phyloP scores from a whole-genome alignment of 306 rosid species.

The Amphicarpaea edgeworthii region DNA sequence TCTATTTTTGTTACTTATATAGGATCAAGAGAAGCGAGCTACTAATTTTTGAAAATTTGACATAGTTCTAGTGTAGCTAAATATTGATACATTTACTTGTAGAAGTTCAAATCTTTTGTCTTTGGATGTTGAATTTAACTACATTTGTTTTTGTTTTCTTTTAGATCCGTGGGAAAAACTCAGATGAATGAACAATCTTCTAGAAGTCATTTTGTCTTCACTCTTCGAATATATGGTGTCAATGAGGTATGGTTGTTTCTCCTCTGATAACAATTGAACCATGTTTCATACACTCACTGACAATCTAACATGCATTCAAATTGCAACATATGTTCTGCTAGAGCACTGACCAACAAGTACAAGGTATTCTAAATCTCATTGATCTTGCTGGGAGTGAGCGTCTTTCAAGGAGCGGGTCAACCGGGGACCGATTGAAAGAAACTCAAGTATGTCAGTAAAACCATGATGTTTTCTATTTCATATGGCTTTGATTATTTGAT shows the following conservation, averaged over 20 bases:
- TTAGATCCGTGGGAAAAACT: slow-evolving; percentile 95
- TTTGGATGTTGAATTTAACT: slow-evolving; percentile 7
- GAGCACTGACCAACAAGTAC: slow-evolving; percentile 98
- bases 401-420: slow-evolving; percentile 94
- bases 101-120: slow-evolving; percentile 19
- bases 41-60: slow-evolving; percentile 1
- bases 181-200: slow-evolving; percentile 98
- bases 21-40: slow-evolving; percentile 9
- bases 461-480: slow-evolving; percentile 16
- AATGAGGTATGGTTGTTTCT: slow-evolving; percentile 73
- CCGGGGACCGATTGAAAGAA: slow-evolving; percentile 93
- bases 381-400: slow-evolving; percentile 99
- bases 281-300: slow-evolving; percentile 1
- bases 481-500: slow-evolving; percentile 30
- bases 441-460: slow-evolving; percentile 82
- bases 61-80: neutral
- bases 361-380: slow-evolving; percentile 90
- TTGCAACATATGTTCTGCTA: slow-evolving; percentile 39
- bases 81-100: slow-evolving; percentile 14
- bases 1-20: neutral
- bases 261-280: slow-evolving; percentile 2
- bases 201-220: slow-evolving; percentile 97
- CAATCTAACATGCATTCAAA: slow-evolving; percentile 24
- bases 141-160: slow-evolving; percentile 32
- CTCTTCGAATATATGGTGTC: slow-evolving; percentile 85